These are phyloP conservation scores for Paraphoma sp. DNA, from an alignment of 2,329 filamentous ascomycete species.

Conservation along the genomic window DNA sequence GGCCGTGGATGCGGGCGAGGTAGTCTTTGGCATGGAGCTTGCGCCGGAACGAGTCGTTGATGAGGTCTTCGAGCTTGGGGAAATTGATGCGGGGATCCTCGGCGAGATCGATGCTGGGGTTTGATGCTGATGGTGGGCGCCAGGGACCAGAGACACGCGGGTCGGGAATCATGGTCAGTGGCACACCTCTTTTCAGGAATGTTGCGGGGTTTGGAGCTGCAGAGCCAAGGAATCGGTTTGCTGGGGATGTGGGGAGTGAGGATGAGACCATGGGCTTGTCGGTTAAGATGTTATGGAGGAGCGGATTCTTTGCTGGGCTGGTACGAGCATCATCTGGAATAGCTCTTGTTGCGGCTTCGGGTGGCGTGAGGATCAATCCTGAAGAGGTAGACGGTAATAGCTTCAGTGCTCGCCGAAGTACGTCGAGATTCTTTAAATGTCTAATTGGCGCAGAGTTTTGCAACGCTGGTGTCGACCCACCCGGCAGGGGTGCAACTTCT, in stretches of 20 bases:
- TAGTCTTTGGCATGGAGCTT: constrained; percentile 86
- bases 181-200: constrained; percentile 89
- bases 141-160: constrained; percentile 67
- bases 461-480: constrained; percentile 22
- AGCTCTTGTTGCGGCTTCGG: constrained; percentile 72
- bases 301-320: constrained; percentile 74
- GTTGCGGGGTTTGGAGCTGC: constrained; percentile 67
- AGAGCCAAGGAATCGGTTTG: constrained; percentile 34
- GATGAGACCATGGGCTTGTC: constrained; percentile 94
- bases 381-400: constrained; percentile 85
- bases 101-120: constrained; percentile 71
- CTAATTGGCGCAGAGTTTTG: constrained; percentile 30
- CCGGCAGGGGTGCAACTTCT: constrained; percentile 25
- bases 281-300: constrained; percentile 95
- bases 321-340: constrained; percentile 57
- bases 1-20: constrained; percentile 77
- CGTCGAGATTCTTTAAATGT: constrained; percentile 74
- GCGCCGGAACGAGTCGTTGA: constrained; percentile 90
- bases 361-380: constrained; percentile 84
- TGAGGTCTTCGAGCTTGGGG: constrained; percentile 80
- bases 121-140: constrained; percentile 68
- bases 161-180: constrained; percentile 81
- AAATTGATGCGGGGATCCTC: constrained; percentile 81
- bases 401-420: constrained; percentile 73
- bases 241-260: constrained; percentile 71